Base-by-base conservation (phyloP, 2,329 filamentous ascomycete genomes). In the Chrysoporthe deuterocubensis region DNA sequence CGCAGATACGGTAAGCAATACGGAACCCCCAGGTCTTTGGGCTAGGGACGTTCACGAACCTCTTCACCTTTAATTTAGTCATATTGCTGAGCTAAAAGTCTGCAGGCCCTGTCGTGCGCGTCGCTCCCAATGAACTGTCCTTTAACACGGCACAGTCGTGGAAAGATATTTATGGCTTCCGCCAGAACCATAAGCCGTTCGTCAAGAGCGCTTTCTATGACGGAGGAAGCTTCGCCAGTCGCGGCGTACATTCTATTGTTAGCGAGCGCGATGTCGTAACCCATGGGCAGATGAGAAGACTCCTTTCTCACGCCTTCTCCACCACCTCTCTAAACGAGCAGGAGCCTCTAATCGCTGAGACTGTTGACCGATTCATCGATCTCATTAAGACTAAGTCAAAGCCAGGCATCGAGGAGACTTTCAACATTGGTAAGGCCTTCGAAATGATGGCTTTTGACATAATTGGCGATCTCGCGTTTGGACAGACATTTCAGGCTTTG, bases 381-480 rank as follows among this genome's bases (percentile, higher is more conserved):
- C 18, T 54, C 1, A 48, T 67, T 3, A 44, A 44, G 43, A 44
- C 43, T 16, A 44, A 44, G 43, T 13, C 43, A 44, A 44, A 44
- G 14, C 43, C 11, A 50, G 65, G 5, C 5, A 8, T 13, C 75
- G 42, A 76, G 72, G 42, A 43, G 69, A 37, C 62, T 54, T n/a
- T 75, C 1, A 72, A 77, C 54, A 74, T 79, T 72, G 73, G 68
- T 1, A 73, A 76, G 64, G 79, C 77, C 76, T 77, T 69, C 65
- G 76, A 78, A 59, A 77, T 76, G 72, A 64, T 75, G 1, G 72
- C 78, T 1, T 79, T 80, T 70, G 78, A 79, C 69, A 75, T 79
- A 43, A 73, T 80, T 26, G 80, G 80, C 18, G 81, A 82, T 66
- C 75, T 83, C 61, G 77, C 81, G 0, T 83, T 82, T 70, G 81